Conservation (phyloP, 257 asterid genomes). For the Leptodermis oblonga region DNA sequence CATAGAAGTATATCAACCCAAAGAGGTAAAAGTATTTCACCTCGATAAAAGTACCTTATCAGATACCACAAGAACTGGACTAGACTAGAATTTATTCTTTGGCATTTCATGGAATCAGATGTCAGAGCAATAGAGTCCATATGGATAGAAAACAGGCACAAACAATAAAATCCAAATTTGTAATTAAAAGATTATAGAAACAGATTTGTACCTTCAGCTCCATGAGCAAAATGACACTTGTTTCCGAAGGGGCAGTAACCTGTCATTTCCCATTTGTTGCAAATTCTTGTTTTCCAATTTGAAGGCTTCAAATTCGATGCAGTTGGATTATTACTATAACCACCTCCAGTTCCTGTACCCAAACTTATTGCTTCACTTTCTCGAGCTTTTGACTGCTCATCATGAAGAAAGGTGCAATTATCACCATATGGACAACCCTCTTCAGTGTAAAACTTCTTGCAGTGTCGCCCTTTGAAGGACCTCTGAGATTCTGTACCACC, state of each 20-base stretch:
- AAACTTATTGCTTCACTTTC: conserved; percentile 78
- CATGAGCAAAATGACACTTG: conserved; percentile 91
- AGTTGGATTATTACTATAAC: conserved; percentile 35
- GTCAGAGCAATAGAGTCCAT: neutral
- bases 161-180: neutral
- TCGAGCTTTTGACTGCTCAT: conserved; percentile 64
- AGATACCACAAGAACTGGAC: neutral
- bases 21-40: neutral
- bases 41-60: neutral
- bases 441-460: conserved; percentile 72
- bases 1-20: neutral
- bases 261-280: conserved; percentile 80
- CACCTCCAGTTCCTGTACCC: conserved; percentile 52
- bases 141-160: neutral
- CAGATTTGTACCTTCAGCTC: conserved; percentile 47
- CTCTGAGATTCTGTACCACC: conserved; percentile 64
- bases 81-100: neutral
- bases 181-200: neutral
- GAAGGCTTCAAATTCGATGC: conserved; percentile 55
- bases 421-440: conserved; percentile 91
- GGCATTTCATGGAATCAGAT: neutral
- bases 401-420: conserved; percentile 74
- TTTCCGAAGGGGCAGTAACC: conserved; percentile 80
- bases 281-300: conserved; percentile 86
- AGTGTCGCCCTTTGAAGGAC: conserved; percentile 67